phyloP scores from a whole-genome alignment of 169 alveolate genomes.

The Eimeria nieschulzi region DNA sequence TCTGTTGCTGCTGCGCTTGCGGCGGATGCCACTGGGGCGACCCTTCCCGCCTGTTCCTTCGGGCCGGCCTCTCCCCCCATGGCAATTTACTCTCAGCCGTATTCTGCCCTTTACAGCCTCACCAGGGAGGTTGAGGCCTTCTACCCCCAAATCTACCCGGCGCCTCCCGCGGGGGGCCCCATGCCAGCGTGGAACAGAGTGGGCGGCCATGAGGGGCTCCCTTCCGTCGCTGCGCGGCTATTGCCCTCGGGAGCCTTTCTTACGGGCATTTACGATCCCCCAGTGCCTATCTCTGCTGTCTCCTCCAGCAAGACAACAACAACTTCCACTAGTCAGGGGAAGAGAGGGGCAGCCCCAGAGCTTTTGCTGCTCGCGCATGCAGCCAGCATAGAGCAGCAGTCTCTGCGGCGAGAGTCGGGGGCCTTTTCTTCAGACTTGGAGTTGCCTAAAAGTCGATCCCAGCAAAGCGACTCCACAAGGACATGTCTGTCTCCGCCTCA shows the following conservation, averaged over 20 bases:
- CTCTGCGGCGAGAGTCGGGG: not conserved
- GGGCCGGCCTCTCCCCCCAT: not conserved
- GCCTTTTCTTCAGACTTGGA: not conserved
- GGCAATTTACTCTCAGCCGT: not conserved
- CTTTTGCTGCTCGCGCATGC: not conserved
- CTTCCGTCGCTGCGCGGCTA: not conserved
- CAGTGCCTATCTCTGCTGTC: too few relatives aligned
- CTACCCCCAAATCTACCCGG: not conserved
- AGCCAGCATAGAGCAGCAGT: not conserved
- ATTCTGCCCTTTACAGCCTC: not conserved
- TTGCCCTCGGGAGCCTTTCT: not conserved
- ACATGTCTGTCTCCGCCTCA: not conserved
- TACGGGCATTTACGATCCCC: not conserved
- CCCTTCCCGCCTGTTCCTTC: not conserved
- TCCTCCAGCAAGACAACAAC: not conserved
- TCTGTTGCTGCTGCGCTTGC: not conserved
- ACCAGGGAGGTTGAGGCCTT: not conserved
- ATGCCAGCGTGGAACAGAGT: not conserved
- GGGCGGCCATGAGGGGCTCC: not conserved
- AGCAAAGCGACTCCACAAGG: not conserved
- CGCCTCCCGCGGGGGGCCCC: not conserved
- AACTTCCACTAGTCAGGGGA: not conserved
- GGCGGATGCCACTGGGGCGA: conserved; percentile 15
- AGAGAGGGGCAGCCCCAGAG: not conserved
- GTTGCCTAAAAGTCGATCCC: not conserved